Conservation (phyloP, 2,329 filamentous ascomycete genomes). For the Aspergillus flavus region DNA sequence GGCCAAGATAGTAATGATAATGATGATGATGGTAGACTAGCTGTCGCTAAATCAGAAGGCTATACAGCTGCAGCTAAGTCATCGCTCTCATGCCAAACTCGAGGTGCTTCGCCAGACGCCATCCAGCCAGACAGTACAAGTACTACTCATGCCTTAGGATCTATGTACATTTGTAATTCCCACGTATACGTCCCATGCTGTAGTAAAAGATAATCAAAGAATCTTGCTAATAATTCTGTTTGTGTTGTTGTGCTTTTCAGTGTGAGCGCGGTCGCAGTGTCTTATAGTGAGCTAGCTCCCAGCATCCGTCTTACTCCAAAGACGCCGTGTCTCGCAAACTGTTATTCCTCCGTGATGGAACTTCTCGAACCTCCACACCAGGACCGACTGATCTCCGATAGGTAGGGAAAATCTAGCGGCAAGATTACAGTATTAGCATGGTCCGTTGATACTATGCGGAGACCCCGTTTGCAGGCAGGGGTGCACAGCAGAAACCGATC, state of each 20-base stretch:
- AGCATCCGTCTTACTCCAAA: constrained; percentile 58
- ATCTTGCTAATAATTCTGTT: neutral
- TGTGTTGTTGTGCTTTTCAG: neutral
- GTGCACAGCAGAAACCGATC: neutral
- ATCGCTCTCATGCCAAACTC: constrained; percentile 1
- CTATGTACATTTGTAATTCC: constrained; percentile 37
- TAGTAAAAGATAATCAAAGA: constrained; percentile 4
- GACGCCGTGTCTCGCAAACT: constrained; percentile 68
- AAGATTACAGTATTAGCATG: neutral
- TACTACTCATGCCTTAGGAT: constrained; percentile 26
- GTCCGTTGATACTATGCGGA: neutral
- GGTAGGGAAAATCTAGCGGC: constrained; percentile 57
- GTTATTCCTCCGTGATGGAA: constrained; percentile 58
- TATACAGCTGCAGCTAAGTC: neutral
- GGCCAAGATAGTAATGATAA: neutral
- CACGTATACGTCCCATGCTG: constrained; percentile 24
- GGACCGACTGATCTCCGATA: constrained; percentile 74
- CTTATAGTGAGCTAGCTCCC: constrained; percentile 5
- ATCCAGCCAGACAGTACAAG: constrained; percentile 20
- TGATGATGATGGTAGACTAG: neutral
- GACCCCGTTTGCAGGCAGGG: neutral
- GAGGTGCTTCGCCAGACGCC: constrained; percentile 34
- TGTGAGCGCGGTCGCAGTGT: neutral
- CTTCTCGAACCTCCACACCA: constrained; percentile 77
- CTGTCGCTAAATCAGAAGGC: neutral